Evolutionary conservation across 352 stramenopile species (phyloP), one percentile per base, ranked within the genome.

Genomic region (Phytophthora foliorum): DNA sequence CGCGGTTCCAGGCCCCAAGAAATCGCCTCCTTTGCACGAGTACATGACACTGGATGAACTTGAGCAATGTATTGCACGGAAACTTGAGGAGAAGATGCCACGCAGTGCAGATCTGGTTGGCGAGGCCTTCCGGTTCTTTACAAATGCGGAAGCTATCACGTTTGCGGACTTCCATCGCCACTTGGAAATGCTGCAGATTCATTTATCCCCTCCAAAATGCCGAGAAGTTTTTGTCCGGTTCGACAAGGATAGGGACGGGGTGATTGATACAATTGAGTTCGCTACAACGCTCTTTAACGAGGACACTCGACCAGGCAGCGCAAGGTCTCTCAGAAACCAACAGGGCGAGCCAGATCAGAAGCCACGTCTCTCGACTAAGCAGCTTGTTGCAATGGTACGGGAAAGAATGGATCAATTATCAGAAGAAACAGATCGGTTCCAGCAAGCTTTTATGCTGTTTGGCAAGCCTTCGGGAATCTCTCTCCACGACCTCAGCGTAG

Each of bases 371-470:
- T 77, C 82, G 19, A 88, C 82, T 16, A 78, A 88, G 27, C 80
- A 93, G 53, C 75, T 93, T 29, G 67, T 92, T 25, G 57, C 75
- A 1, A 78, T 69, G 41, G 58, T 94, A 57, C 74, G 82, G 10
- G 79, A 91, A 17, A 87, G 81, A 56, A 71, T 94, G 13, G 82
- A 91, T 21, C 82, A 91, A 29, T 78, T 83, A 3, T 88, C 80
- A 0, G 90, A 92, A 46, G 84, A 88, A 56, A 85, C 81, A 5
- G 87, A 92, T 39, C 82, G 79, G 8, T 93, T 94, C 22, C 85
- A 88, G 22, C 87, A 93, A 71, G 83, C 85, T 27, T 88, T 90
- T 27, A 84, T 80, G 53, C 81, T 94, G 16, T 93, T 94, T 41
- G 62, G 65, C 21, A 94, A 94, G 48, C 75, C 80, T 34, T 74